A percentile compares a stretch with the other conserved stretches of the same genome.
phyloP scores from a whole-genome alignment of 2,329 filamentous ascomycete species.

The Didymella exigua region DNA sequence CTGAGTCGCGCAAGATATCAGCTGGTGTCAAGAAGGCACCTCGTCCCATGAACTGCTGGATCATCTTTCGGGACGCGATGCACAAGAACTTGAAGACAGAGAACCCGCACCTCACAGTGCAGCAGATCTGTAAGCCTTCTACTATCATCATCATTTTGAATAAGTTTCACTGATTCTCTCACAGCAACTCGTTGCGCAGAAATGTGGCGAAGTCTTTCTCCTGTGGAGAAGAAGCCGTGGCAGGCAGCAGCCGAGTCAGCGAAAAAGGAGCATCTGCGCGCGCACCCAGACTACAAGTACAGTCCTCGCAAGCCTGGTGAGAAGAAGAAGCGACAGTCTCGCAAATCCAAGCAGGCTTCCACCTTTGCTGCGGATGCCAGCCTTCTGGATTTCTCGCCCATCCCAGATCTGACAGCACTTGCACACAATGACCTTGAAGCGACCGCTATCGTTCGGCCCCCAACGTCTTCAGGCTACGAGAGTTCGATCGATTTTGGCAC shows the following conservation, averaged over 20 bases:
- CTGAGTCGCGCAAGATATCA: not conserved
- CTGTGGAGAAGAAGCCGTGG: slow-evolving; percentile 25
- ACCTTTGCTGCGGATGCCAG: slow-evolving; percentile 9
- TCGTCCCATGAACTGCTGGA: slow-evolving; percentile 39
- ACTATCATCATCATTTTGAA: not conserved
- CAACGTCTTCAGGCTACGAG: not conserved
- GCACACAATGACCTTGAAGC: not conserved
- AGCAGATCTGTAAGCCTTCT: slow-evolving; percentile 32
- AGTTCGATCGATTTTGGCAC: not conserved
- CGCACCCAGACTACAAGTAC: slow-evolving; percentile 37
- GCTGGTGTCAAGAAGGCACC: slow-evolving; percentile 25
- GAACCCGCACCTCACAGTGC: slow-evolving; percentile 25
- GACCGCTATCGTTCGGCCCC: not conserved
- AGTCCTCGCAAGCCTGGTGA: slow-evolving; percentile 33
- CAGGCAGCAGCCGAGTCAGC: slow-evolving; percentile 21
- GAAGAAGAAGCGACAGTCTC: slow-evolving; percentile 38
- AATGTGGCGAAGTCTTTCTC: slow-evolving; percentile 24
- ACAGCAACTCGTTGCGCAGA: slow-evolving; percentile 27
- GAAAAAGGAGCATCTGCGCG: slow-evolving; percentile 28
- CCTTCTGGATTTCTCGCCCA: slow-evolving; percentile 12
- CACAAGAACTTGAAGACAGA: slow-evolving; percentile 26
- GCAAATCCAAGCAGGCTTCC: slow-evolving; percentile 26
- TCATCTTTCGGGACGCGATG: slow-evolving; percentile 31
- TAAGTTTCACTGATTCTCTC: slow-evolving; percentile 6
- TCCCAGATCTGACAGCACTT: slow-evolving; percentile 2